Conservation (phyloP, 345 rosid species). For the Arabidopsis suecica region DNA sequence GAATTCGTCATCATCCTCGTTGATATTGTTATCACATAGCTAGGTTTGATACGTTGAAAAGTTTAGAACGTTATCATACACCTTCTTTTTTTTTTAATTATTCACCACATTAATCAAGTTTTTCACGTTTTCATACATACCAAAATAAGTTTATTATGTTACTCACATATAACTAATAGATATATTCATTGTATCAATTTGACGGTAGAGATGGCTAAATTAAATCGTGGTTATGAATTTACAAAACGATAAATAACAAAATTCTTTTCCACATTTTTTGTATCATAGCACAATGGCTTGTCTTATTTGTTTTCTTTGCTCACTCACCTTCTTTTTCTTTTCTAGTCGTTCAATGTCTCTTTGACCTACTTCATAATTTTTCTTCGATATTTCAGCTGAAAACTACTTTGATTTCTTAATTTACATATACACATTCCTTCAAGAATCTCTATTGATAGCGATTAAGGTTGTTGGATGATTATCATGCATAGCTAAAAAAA, state of each 20-base stretch:
- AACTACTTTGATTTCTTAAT: too few relatives aligned
- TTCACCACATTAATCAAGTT: not conserved
- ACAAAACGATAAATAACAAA: not conserved
- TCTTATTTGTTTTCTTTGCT: not conserved
- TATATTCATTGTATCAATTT: not conserved
- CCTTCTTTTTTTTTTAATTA: not conserved
- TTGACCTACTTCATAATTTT: not conserved
- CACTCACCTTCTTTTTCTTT: not conserved
- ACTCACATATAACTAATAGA: not conserved
- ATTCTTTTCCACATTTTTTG: not conserved
- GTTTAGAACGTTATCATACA: not conserved
- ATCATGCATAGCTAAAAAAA: too few relatives aligned
- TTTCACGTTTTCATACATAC: not conserved
- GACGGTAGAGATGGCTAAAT: not conserved
- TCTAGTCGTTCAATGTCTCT: not conserved
- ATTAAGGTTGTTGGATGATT: too few relatives aligned
- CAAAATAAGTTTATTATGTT: not conserved
- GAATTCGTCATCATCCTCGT: not conserved
- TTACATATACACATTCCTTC: too few relatives aligned
- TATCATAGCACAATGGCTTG: not conserved
- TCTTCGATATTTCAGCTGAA: not conserved
- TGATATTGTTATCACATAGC: conserved; percentile 18
- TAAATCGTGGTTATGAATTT: not conserved
- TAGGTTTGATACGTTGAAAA: not conserved
- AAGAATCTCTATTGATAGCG: too few relatives aligned